Percentiles rank a stretch among this genome's conserved stretches.
Evolutionary conservation across 768 basidiomycete species (phyloP).

Genomic region (Lactifluus volemus): DNA sequence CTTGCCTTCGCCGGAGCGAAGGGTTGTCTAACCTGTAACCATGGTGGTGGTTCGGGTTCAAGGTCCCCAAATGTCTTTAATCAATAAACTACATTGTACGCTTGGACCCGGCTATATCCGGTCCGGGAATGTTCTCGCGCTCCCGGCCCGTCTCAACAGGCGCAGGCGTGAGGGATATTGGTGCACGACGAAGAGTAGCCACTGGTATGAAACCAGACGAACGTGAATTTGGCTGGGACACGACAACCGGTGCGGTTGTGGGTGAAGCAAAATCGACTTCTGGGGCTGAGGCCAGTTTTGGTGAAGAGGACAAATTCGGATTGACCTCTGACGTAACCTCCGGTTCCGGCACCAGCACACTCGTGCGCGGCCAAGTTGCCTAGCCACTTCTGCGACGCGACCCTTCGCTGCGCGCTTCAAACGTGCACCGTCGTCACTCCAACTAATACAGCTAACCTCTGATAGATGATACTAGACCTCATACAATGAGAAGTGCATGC

Average conservation of each 20-base stretch:
- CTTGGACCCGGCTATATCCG: too few species aligned
- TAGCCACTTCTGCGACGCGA: conserved; percentile 70
- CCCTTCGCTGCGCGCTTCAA: conserved; percentile 49
- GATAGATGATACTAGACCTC: too few species aligned
- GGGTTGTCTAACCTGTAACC: too few species aligned
- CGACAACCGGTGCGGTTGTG: neutral
- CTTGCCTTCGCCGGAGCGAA: too few species aligned
- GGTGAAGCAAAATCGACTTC: neutral
- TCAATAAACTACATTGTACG: too few species aligned
- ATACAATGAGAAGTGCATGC: too few species aligned
- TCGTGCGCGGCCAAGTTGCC: conserved; percentile 53
- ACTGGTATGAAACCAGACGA: conserved; percentile 73
- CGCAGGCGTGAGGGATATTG: neutral
- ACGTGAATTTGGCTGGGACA: conserved; percentile 44
- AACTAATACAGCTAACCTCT: too few species aligned
- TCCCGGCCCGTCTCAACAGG: too few species aligned
- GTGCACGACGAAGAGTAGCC: conserved; percentile 35
- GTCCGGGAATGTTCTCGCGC: too few species aligned
- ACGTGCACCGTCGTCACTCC: conserved; percentile 29
- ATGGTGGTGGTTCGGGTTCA: too few species aligned
- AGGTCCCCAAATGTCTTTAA: too few species aligned
- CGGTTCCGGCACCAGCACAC: neutral
- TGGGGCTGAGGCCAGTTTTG: neutral
- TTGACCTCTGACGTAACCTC: neutral
- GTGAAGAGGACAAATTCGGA: neutral